Percentiles rank a stretch among this genome's conserved stretches.
Evolutionary conservation across 257 asterid species (phyloP).

Genomic region (Solanum bulbocastanum): DNA sequence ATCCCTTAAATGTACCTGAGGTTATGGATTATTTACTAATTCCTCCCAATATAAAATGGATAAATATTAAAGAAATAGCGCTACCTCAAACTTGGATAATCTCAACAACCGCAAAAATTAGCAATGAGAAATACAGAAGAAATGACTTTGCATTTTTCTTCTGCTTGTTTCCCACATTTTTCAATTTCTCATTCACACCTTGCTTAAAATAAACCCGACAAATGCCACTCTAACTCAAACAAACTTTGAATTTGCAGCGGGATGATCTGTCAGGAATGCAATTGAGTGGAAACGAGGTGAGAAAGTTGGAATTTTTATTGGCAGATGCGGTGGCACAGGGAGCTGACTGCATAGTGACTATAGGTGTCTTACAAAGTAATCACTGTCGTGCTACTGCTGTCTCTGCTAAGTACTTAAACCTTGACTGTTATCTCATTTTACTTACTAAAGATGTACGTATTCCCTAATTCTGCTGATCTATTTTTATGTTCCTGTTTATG

Average conservation of each 20-base stretch:
- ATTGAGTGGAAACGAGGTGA: slow-evolving; percentile 91
- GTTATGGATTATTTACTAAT: no score
- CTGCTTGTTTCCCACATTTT: no score
- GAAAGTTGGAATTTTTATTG: slow-evolving; percentile 90
- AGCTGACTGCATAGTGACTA: slow-evolving; percentile 78
- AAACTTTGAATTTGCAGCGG: slow-evolving; percentile 41
- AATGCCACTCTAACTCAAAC: no score
- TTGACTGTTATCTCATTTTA: slow-evolving; percentile 71
- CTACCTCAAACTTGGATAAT: no score
- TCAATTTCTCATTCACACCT: no score
- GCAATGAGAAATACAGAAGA: no score
- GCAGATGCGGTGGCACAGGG: slow-evolving; percentile 89
- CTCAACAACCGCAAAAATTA: no score
- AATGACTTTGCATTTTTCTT: no score
- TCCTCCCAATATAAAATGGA: no score
- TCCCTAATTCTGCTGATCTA: background rate
- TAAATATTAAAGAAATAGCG: no score
- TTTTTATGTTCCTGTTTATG: background rate
- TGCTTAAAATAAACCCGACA: no score
- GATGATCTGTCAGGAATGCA: slow-evolving; percentile 98
- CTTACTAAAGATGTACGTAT: slow-evolving; percentile 25
- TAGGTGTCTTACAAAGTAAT: slow-evolving; percentile 96
- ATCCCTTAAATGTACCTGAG: no score
- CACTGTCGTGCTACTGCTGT: slow-evolving; percentile 98
- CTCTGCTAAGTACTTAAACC: slow-evolving; percentile 81